Evolutionary conservation across 2,329 filamentous ascomycete genomes (phyloP).

Genomic region (Fusarium sp.): DNA sequence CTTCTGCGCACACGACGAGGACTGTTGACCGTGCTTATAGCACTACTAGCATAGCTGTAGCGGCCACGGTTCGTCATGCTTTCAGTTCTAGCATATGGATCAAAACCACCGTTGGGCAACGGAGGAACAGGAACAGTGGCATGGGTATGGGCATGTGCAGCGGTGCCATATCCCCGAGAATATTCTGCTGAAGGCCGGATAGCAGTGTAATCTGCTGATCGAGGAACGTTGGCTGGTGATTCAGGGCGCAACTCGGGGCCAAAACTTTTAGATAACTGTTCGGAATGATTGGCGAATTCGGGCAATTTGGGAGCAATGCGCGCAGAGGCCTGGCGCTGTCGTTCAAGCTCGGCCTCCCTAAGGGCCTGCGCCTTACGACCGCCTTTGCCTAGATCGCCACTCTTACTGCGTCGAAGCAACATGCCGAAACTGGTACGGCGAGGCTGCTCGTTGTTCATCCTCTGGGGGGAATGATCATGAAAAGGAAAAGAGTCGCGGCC

Average conservation of each 20-base stretch:
- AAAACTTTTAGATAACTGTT: slow-evolving; percentile 60
- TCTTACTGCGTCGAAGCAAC: slow-evolving; percentile 77
- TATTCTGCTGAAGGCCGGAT: slow-evolving; percentile 66
- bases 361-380: slow-evolving; percentile 70
- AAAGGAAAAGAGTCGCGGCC: slow-evolving; percentile 43
- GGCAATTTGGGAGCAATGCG: slow-evolving; percentile 65
- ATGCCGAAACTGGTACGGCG: slow-evolving; percentile 64
- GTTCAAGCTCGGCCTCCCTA: slow-evolving; percentile 64
- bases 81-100: slow-evolving; percentile 85
- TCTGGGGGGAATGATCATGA: slow-evolving; percentile 44
- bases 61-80: slow-evolving; percentile 98
- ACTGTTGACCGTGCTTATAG: slow-evolving; percentile 91
- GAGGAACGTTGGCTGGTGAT: slow-evolving; percentile 69
- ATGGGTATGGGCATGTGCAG: slow-evolving; percentile 26
- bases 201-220: slow-evolving; percentile 55
- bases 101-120: slow-evolving; percentile 72
- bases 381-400: slow-evolving; percentile 71
- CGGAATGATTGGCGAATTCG: slow-evolving; percentile 63
- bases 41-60: slow-evolving; percentile 95
- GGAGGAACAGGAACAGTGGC: slow-evolving; percentile 65
- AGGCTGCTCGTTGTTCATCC: slow-evolving; percentile 50
- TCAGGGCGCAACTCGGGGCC: slow-evolving; percentile 71
- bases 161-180: slow-evolving; percentile 56
- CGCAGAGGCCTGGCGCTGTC: slow-evolving; percentile 62
- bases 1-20: slow-evolving; percentile 90